Conservation (phyloP, 2,329 filamentous ascomycete species). For the Colletotrichum melonis region DNA sequence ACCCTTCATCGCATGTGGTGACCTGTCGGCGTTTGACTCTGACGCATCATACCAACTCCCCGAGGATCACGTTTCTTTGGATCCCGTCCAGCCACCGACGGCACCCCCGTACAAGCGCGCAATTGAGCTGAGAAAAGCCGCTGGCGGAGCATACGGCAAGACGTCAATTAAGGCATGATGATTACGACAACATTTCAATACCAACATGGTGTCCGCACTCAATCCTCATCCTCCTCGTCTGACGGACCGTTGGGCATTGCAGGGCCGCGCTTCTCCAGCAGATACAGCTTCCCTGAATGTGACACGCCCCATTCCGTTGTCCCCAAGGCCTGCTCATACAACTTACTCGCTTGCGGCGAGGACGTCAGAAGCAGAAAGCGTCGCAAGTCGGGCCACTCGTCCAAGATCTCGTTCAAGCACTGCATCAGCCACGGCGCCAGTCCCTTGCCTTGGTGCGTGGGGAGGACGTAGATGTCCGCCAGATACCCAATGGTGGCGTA, state of each 20-base stretch:
- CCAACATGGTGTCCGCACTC: background rate
- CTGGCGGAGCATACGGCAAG: constrained; percentile 82
- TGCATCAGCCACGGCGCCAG: constrained; percentile 74
- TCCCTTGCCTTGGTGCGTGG: constrained; percentile 69
- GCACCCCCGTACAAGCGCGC: constrained; percentile 95
- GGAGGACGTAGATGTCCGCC: constrained; percentile 75
- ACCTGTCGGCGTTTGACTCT: constrained; percentile 93
- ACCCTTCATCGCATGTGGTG: constrained; percentile 96
- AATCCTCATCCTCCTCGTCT: constrained; percentile 18
- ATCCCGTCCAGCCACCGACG: constrained; percentile 94
- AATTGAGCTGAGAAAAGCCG: constrained; percentile 82
- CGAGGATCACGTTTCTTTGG: constrained; percentile 85
- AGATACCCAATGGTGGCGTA: constrained; percentile 41
- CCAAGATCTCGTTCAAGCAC: constrained; percentile 67
- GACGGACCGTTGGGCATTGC: constrained; percentile 17
- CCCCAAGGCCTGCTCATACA: constrained; percentile 62
- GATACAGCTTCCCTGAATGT: constrained; percentile 50
- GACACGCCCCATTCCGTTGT: constrained; percentile 57
- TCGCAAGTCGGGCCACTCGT: constrained; percentile 69
- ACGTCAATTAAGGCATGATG: constrained; percentile 56
- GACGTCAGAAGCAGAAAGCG: constrained; percentile 67
- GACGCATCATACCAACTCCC: constrained; percentile 94
- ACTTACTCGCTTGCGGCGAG: constrained; percentile 43
- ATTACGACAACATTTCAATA: background rate
- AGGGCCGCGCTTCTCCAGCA: constrained; percentile 56